Evolutionary conservation across 345 rosid genomes (phyloP), one percentile per base, ranked within the genome.

Genomic region (Eucalyptus tenuipes): DNA sequence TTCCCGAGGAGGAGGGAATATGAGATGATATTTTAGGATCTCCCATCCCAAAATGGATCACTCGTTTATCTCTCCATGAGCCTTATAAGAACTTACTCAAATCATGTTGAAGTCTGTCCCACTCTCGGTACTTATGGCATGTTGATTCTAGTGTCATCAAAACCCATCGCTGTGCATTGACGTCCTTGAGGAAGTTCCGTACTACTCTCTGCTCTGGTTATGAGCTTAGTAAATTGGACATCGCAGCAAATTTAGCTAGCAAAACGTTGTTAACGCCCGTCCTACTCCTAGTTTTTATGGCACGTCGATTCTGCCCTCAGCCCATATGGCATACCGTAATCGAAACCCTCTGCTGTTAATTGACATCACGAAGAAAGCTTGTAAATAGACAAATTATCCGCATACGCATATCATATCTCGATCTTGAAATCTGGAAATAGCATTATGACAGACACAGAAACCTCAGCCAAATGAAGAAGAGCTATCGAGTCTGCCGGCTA

Each of bases 21-120:
- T 25, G 25, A 25, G 25, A 52, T 20, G 1, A 52, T 4, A 0
- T 8, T 8, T 1, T 52, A 25, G 1, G 20, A 10, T 52, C 2
- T 52, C 25, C 10, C 25, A 52, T 52, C 24, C 4, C 55, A 52
- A 18, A 52, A 52, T 4, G 4, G 2, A 52, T 52, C 1, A 7
- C 55, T 3, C 2, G 0, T 17, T 8, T 17, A 50, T 50, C 17
- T 17, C 55, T 50, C 9, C 22, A 17, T 17, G 4, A 50, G 4
- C 55, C 22, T 50, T 17, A 0, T 3, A 50, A 1, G 55, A 1
- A 50, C 4, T 17, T 17, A 22, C 55, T 50, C 55, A 50, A 17
- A 50, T 50, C 53, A 50, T 17, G 3, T 17, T 50, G 55, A 52
- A 52, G 55, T 52, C 55, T 18, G 10, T 52, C 24, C 55, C 18